Percentiles rank a stretch among this genome's conserved stretches.
These are phyloP conservation scores for Fonsecaea pugnacius DNA, from an alignment of 2,329 filamentous ascomycete genomes.

Conservation along the genomic window DNA sequence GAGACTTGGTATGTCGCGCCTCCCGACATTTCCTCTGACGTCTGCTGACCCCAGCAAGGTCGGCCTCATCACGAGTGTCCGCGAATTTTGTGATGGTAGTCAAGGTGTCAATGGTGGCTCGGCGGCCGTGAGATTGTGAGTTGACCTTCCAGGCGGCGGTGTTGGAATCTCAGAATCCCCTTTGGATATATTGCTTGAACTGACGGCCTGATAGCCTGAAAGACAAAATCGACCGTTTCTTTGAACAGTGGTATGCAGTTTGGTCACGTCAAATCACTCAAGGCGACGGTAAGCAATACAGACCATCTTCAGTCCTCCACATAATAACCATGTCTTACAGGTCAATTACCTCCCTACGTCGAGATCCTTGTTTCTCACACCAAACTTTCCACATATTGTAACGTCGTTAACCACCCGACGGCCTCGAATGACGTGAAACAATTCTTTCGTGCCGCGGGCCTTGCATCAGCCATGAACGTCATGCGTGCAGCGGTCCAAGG, in stretches of 20 bases:
- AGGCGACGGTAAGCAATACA: constrained; percentile 52
- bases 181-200: not conserved
- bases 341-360: constrained; percentile 68
- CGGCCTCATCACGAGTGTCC: constrained; percentile 40
- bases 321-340: not conserved
- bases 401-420: constrained; percentile 74
- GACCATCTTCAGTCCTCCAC: not conserved
- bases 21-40: not conserved
- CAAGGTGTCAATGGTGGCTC: constrained; percentile 43
- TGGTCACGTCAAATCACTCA: constrained; percentile 64
- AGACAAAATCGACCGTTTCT: constrained; percentile 67
- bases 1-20: constrained; percentile 60
- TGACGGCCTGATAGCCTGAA: constrained; percentile 41
- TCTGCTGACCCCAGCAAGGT: constrained; percentile 20
- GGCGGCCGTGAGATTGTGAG: constrained; percentile 39
- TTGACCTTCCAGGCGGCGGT: not conserved
- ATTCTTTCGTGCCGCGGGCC: constrained; percentile 72
- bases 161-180: not conserved
- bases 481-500: constrained; percentile 74
- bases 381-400: constrained; percentile 73
- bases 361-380: constrained; percentile 76
- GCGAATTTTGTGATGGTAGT: constrained; percentile 46
- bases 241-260: constrained; percentile 66
- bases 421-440: constrained; percentile 71
- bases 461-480: constrained; percentile 74